Evolutionary conservation across 83 land plant species (phyloP).

Genomic region (Picea mariana): DNA sequence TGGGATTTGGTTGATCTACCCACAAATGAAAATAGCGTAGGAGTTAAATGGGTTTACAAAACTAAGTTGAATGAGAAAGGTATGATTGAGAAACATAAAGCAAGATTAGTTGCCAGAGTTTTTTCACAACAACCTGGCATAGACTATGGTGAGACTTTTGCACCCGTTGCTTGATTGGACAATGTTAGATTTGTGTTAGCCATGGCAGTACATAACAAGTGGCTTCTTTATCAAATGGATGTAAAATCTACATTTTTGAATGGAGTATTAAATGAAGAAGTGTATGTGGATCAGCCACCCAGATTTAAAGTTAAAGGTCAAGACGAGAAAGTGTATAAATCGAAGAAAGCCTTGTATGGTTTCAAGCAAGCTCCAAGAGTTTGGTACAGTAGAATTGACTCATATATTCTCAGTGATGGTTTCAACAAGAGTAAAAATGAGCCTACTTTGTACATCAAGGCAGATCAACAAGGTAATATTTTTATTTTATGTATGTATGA

Average conservation of each 20-base stretch:
- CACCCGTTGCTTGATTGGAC: conserved; percentile 28
- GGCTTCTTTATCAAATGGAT: conserved; percentile 24
- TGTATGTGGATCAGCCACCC: too few relatives aligned
- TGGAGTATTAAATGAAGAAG: too few relatives aligned
- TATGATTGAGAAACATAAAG: conserved; percentile 19
- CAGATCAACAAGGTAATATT: too few relatives aligned
- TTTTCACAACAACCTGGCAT: conserved; percentile 25
- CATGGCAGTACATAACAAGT: conserved; percentile 24
- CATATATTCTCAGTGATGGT: too few relatives aligned
- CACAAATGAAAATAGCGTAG: neutral
- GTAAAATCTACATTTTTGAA: conserved; percentile 20
- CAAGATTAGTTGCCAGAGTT: conserved; percentile 31
- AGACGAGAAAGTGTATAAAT: too few relatives aligned
- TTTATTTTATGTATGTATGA: too few relatives aligned
- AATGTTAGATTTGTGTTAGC: conserved; percentile 31
- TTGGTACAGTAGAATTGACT: too few relatives aligned
- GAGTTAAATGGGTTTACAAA: conserved; percentile 33
- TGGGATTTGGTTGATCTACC: conserved; percentile 29
- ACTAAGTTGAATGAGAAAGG: conserved; percentile 12
- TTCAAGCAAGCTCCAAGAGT: too few relatives aligned
- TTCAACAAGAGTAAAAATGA: too few relatives aligned
- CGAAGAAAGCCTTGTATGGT: too few relatives aligned
- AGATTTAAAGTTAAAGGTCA: too few relatives aligned
- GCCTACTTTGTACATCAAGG: too few relatives aligned
- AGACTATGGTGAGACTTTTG: conserved; percentile 28